Evolutionary conservation across 495 filamentous ascomycete species (phyloP).

Genomic region (Penicillium diatomitis): DNA sequence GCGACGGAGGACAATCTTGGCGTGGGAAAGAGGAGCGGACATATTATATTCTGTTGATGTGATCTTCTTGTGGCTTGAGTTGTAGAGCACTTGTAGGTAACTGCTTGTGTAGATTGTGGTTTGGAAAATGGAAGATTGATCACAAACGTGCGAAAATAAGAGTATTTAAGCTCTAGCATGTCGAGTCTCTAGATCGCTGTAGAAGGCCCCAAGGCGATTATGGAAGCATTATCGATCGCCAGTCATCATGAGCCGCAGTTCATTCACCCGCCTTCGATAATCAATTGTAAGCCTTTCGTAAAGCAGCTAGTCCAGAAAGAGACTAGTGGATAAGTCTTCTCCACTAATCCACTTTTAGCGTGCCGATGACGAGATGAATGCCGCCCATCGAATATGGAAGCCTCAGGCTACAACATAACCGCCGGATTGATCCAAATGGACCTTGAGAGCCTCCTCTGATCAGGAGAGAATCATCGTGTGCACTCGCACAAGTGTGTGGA

Average conservation of each 20-base stretch:
- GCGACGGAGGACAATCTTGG: slow-evolving; percentile 52
- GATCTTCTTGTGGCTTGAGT: too few relatives aligned
- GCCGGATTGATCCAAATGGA: too few relatives aligned
- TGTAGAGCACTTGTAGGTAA: too few relatives aligned
- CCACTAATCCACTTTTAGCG: too few relatives aligned
- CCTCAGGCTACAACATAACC: too few relatives aligned
- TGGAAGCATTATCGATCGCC: slow-evolving; percentile 12
- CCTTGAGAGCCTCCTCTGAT: too few relatives aligned
- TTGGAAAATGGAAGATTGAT: background rate
- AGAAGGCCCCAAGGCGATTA: slow-evolving; percentile 11
- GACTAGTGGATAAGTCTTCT: background rate
- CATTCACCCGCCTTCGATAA: too few relatives aligned
- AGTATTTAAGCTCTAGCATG: slow-evolving; percentile 2
- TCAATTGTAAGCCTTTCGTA: too few relatives aligned
- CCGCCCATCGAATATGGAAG: too few relatives aligned
- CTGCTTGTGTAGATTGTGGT: background rate
- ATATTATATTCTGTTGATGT: slow-evolving; percentile 16
- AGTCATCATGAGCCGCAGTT: background rate
- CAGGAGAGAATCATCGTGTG: too few relatives aligned
- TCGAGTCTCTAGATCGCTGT: slow-evolving; percentile 3
- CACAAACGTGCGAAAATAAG: background rate
- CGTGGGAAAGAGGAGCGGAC: slow-evolving; percentile 49
- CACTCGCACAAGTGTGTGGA: too few relatives aligned
- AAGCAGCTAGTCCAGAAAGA: background rate
- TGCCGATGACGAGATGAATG: too few relatives aligned